Conservation (phyloP, 169 alveolate species). For the Ichthyophthirius multifiliis region DNA sequence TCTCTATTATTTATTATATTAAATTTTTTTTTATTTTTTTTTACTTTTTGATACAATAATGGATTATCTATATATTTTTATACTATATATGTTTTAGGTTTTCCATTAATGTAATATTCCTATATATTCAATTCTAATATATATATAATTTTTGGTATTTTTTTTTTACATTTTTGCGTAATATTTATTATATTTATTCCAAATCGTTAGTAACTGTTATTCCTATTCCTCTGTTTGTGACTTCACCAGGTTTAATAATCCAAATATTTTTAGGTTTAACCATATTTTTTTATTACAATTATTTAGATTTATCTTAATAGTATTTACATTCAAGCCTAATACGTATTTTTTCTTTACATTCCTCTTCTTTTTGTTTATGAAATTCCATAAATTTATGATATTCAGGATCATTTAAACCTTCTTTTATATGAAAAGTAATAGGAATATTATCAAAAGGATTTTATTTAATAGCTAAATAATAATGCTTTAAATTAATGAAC, state of each 20-base stretch:
- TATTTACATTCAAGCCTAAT: background rate
- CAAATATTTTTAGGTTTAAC: slow-evolving; percentile 40
- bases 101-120: slow-evolving; percentile 34
- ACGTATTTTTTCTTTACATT: slow-evolving; percentile 16
- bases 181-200: background rate
- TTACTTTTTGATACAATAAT: slow-evolving; percentile 57
- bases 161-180: background rate
- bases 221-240: slow-evolving; percentile 63
- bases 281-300: slow-evolving; percentile 3
- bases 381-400: slow-evolving; percentile 26
- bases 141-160: no score
- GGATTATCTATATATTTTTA: slow-evolving; percentile 85
- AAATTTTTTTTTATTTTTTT: background rate
- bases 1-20: slow-evolving; percentile 18
- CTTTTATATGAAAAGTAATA: slow-evolving; percentile 57
- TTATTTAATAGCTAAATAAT: slow-evolving; percentile 38
- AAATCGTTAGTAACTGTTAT: slow-evolving; percentile 45
- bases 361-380: slow-evolving; percentile 7
- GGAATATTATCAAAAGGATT: slow-evolving; percentile 54
- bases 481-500: slow-evolving; percentile 51
- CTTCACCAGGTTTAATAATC: slow-evolving; percentile 63
- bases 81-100: slow-evolving; percentile 57
- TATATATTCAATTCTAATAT: slow-evolving; percentile 10
- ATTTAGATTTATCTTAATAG: slow-evolving; percentile 1
- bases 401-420: slow-evolving; percentile 42